Evolutionary conservation across 345 rosid genomes (phyloP).

Genomic region (Erucastrum elatum): DNA sequence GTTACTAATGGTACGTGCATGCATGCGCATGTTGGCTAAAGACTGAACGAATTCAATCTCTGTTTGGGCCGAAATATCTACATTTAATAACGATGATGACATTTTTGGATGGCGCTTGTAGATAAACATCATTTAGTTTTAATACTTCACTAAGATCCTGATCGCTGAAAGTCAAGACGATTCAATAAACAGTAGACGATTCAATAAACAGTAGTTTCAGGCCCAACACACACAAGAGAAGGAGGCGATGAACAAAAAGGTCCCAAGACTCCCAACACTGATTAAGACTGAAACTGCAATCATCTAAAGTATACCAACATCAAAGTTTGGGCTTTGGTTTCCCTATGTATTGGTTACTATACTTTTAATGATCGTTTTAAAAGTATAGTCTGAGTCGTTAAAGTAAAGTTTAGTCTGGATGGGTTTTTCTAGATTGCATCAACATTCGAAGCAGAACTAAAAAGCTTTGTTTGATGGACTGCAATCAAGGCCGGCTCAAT

Average conservation of each 20-base stretch:
- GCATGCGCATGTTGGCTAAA: not conserved
- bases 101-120: slow-evolving; percentile 4
- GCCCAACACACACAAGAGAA: not conserved
- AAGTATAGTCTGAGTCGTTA: not conserved
- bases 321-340: no score
- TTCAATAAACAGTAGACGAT: not conserved
- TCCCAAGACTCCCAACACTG: not conserved
- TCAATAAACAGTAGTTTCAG: not conserved
- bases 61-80: slow-evolving; percentile 10
- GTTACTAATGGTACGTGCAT: slow-evolving; percentile 17
- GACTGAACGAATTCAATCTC: slow-evolving; percentile 11
- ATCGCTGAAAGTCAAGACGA: not conserved
- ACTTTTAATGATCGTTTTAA: not conserved
- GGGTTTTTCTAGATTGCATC: not conserved
- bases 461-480: not conserved
- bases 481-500: not conserved
- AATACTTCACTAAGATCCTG: not conserved
- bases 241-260: not conserved
- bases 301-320: not conserved
- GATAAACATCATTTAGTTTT: not conserved
- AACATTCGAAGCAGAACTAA: not conserved
- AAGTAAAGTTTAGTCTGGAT: no score
- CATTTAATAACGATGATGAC: slow-evolving; percentile 19
- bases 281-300: not conserved
- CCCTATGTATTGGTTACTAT: no score